Conservation (phyloP, 23 red algal species). For the Pyropia haitanensis region DNA sequence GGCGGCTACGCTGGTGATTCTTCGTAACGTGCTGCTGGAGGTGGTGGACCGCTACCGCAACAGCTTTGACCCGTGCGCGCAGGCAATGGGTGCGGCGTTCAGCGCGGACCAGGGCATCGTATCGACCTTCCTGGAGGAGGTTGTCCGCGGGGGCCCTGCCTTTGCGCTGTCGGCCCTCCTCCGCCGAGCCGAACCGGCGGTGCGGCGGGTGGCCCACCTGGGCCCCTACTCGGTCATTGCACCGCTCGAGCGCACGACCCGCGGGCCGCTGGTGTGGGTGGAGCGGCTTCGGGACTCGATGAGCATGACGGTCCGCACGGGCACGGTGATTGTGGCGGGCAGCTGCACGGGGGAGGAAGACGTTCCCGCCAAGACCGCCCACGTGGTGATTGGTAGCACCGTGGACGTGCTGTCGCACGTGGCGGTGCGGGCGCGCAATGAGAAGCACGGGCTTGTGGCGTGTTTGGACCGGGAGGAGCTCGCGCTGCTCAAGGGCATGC, state of each 20-base stretch:
- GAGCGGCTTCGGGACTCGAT: slow-evolving; percentile 55
- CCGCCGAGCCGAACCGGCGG: slow-evolving; percentile 46
- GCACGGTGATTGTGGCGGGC: slow-evolving; percentile 66
- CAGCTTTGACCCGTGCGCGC: slow-evolving; percentile 27
- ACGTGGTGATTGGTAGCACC: slow-evolving; percentile 70
- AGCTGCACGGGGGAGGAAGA: slow-evolving; percentile 77
- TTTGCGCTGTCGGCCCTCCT: slow-evolving; percentile 59
- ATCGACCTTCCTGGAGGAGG: slow-evolving; percentile 69
- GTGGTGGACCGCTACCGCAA: slow-evolving; percentile 66
- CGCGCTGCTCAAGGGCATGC: slow-evolving; percentile 24
- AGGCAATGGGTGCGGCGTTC: slow-evolving; percentile 56
- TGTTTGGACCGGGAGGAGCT: slow-evolving; percentile 66
- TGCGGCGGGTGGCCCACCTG: slow-evolving; percentile 64
- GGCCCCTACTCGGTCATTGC: slow-evolving; percentile 65
- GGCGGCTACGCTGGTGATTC: slow-evolving; percentile 52
- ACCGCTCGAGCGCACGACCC: slow-evolving; percentile 34
- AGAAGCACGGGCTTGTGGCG: slow-evolving; percentile 64
- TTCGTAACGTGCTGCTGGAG: slow-evolving; percentile 39
- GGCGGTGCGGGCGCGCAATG: slow-evolving; percentile 82
- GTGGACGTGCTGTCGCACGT: slow-evolving; percentile 86
- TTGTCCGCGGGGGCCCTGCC: slow-evolving; percentile 58
- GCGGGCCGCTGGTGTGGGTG: slow-evolving; percentile 43
- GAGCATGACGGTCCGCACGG: slow-evolving; percentile 41
- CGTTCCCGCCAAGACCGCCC: slow-evolving; percentile 57
- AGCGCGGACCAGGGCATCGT: slow-evolving; percentile 38